phyloP scores from a whole-genome alignment of 2,329 filamentous ascomycete species.

The Hypoxylon sp. region DNA sequence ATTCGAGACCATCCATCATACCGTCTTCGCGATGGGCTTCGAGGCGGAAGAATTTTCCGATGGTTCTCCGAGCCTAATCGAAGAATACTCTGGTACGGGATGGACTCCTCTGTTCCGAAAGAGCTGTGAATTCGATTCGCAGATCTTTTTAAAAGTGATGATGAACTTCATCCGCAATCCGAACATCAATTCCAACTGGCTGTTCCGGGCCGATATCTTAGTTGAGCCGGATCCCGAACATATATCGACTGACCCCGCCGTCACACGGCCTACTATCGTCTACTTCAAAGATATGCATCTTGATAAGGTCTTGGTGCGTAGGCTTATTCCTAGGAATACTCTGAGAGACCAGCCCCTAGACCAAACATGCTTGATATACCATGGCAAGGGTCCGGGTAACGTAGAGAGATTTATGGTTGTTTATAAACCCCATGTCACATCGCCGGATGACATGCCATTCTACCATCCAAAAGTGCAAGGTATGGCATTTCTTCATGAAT shows the following conservation, averaged over 20 bases:
- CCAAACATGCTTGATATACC: conserved; percentile 86
- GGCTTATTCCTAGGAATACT: conserved; percentile 85
- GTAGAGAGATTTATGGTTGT: conserved; percentile 72
- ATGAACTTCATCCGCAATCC: conserved; percentile 82
- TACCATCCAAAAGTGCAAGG: conserved; percentile 86
- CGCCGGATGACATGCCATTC: conserved; percentile 78
- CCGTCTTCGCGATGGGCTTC: conserved; percentile 52
- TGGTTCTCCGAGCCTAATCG: conserved; percentile 55
- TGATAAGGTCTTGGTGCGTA: conserved; percentile 78
- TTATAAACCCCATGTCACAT: conserved; percentile 81
- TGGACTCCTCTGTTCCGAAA: conserved; percentile 72
- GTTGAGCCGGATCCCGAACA: conserved; percentile 63
- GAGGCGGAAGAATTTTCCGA: conserved; percentile 55
- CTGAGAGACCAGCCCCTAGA: conserved; percentile 80
- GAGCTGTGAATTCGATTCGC: conserved; percentile 73
- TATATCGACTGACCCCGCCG: conserved; percentile 49
- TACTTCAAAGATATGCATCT: conserved; percentile 64
- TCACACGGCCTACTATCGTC: conserved; percentile 56
- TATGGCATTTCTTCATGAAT: conserved; percentile 83
- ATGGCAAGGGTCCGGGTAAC: conserved; percentile 51
- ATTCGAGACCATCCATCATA: conserved; percentile 27
- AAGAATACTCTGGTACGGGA: conserved; percentile 54
- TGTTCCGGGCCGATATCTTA: conserved; percentile 84
- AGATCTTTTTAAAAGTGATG: conserved; percentile 77
- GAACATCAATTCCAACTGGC: conserved; percentile 82